Percentiles rank a stretch among this genome's conserved stretches.
phyloP scores from a whole-genome alignment of 345 rosid genomes.

The Erysimum cheiranthoides region DNA sequence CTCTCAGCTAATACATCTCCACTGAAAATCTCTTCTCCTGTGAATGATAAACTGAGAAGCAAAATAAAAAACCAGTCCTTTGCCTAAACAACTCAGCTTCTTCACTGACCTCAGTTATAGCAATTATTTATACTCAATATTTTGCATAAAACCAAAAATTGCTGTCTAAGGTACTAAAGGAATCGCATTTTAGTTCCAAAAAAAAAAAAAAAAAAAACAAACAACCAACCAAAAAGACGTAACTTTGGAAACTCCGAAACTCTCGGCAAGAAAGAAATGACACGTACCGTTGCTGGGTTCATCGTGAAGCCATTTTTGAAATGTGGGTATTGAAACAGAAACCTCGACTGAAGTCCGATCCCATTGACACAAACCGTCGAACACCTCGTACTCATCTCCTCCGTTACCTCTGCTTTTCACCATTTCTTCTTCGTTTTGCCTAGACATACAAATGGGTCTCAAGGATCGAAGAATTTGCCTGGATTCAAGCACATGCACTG shows the following conservation, averaged over 20 bases:
- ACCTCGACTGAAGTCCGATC: constrained; percentile 81
- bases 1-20: constrained; percentile 45
- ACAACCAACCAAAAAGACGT: too few species aligned
- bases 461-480: constrained; percentile 74
- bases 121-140: neutral
- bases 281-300: constrained; percentile 74
- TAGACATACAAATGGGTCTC: constrained; percentile 70
- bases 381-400: constrained; percentile 62
- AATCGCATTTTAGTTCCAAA: neutral
- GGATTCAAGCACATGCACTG: constrained; percentile 71
- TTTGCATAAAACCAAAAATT: neutral
- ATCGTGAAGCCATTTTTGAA: constrained; percentile 79
- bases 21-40: constrained; percentile 66
- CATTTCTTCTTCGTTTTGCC: constrained; percentile 10
- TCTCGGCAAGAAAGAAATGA: constrained; percentile 16
- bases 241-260: constrained; percentile 47
- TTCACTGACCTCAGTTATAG: neutral
- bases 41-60: constrained; percentile 11
- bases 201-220: neutral
- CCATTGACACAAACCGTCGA: constrained; percentile 76
- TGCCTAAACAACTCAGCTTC: constrained; percentile 6
- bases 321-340: constrained; percentile 65
- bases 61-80: neutral
- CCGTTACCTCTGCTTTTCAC: neutral
- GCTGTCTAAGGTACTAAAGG: neutral